phyloP scores from a whole-genome alignment of 2,329 filamentous ascomycete genomes.

The Botrytis medusae region DNA sequence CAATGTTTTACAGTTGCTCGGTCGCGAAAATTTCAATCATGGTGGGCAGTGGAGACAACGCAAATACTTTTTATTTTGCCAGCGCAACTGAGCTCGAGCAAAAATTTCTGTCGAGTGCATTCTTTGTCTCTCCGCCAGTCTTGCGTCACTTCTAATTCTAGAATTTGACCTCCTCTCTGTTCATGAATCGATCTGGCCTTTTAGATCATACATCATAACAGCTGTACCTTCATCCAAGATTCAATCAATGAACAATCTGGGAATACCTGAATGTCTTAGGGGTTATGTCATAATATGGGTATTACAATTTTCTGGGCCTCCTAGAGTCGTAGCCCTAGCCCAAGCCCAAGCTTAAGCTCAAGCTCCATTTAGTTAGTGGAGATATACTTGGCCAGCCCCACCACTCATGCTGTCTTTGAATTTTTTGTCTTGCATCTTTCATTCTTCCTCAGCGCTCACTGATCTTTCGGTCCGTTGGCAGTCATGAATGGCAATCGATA shows the following conservation, averaged over 20 bases:
- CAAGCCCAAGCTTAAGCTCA: background rate
- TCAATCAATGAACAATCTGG: background rate
- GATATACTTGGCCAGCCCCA: background rate
- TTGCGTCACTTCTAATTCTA: background rate
- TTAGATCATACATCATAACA: background rate
- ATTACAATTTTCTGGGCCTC: background rate
- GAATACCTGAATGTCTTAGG: background rate
- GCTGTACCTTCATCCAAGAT: background rate
- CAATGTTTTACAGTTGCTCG: background rate
- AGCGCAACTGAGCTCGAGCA: slow-evolving; percentile 2
- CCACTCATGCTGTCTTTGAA: background rate
- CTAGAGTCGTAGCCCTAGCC: background rate
- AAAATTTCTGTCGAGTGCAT: background rate
- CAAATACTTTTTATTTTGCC: background rate
- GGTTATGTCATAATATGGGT: background rate
- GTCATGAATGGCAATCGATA: background rate
- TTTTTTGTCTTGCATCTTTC: background rate
- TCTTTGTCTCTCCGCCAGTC: background rate
- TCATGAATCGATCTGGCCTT: background rate
- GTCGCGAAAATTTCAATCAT: background rate
- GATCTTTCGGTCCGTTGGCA: background rate
- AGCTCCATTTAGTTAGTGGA: slow-evolving; percentile 1
- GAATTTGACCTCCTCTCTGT: background rate
- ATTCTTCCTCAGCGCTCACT: background rate
- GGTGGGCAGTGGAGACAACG: background rate